phyloP scores from a whole-genome alignment of 1,284 basidiomycete species.

The Trichosporon sp. region DNA sequence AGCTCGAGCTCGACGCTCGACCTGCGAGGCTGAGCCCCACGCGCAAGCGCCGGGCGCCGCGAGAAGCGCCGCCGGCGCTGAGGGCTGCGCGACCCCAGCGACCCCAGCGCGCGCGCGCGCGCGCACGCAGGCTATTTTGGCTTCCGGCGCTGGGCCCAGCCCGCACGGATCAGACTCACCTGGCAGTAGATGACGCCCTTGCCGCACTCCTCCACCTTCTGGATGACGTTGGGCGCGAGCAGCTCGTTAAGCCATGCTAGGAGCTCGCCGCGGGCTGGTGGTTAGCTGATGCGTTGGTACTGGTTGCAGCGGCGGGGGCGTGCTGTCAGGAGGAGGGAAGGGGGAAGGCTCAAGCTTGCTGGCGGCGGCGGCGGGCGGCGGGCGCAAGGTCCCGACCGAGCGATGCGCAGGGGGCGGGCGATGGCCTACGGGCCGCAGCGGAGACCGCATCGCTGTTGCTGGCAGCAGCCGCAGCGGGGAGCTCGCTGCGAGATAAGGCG shows the following conservation, averaged over 20 bases:
- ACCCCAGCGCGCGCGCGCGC: no score
- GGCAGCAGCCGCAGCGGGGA: no score
- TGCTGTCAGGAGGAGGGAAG: not conserved
- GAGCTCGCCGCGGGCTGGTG: constrained; percentile 67
- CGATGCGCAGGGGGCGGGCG: not conserved
- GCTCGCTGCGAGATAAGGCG: no score
- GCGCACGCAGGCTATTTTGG: no score
- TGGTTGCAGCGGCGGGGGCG: no score
- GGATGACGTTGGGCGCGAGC: constrained; percentile 65
- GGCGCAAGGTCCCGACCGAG: not conserved
- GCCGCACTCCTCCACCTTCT: constrained; percentile 92
- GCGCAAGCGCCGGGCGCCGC: no score
- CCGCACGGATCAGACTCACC: constrained; percentile 31
- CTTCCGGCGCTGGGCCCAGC: not conserved
- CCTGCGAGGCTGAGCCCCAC: no score
- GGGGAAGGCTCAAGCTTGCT: not conserved
- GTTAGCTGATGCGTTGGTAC: not conserved
- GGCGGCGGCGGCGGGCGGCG: no score
- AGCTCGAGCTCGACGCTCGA: no score
- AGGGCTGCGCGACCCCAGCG: no score
- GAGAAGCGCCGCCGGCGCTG: no score
- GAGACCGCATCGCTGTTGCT: no score
- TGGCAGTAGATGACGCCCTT: constrained; percentile 86
- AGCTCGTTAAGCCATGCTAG: constrained; percentile 92
- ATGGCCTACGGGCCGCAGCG: not conserved